Percentiles rank a stretch among this genome's conserved stretches.
Evolutionary conservation across 306 rosid species (phyloP).

Genomic region (Pyrus bretschneideri): DNA sequence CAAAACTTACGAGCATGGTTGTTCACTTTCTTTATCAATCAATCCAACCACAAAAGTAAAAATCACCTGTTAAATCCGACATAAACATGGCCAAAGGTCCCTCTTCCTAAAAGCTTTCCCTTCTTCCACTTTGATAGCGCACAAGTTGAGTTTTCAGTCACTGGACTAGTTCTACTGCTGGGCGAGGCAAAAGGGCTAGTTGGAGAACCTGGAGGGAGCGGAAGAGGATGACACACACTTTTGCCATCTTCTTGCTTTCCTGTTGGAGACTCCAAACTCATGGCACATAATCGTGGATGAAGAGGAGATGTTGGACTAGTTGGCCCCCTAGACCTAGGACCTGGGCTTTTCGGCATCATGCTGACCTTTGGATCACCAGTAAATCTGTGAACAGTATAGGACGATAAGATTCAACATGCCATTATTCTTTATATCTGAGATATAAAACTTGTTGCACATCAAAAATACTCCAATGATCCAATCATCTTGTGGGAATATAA

Average conservation of each 20-base stretch:
- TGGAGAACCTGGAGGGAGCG: constrained; percentile 96
- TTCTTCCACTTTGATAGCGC: constrained; percentile 72
- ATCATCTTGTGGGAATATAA: neutral
- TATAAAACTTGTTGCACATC: neutral
- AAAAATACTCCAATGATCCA: neutral
- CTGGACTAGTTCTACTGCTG: constrained; percentile 27
- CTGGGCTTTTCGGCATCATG: constrained; percentile 67
- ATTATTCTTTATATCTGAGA: neutral
- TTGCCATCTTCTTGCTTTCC: constrained; percentile 73
- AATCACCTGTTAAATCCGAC: constrained; percentile 81
- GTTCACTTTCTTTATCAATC: neutral
- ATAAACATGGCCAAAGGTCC: constrained; percentile 95
- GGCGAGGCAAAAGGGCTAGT: constrained; percentile 70
- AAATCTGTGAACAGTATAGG: constrained; percentile 41
- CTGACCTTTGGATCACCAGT: constrained; percentile 46
- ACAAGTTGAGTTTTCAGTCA: constrained; percentile 27
- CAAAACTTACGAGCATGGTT: neutral
- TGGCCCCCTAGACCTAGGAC: constrained; percentile 75
- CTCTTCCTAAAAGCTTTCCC: constrained; percentile 94
- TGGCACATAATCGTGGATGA: constrained; percentile 42
- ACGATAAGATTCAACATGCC: constrained; percentile 14
- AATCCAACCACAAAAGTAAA: neutral
- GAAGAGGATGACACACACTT: constrained; percentile 72
- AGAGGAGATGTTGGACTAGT: constrained; percentile 95
- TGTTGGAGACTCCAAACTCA: constrained; percentile 64